These are phyloP conservation scores for Xylaria scruposa DNA, from an alignment of 495 filamentous ascomycete species.

Conservation along the genomic window DNA sequence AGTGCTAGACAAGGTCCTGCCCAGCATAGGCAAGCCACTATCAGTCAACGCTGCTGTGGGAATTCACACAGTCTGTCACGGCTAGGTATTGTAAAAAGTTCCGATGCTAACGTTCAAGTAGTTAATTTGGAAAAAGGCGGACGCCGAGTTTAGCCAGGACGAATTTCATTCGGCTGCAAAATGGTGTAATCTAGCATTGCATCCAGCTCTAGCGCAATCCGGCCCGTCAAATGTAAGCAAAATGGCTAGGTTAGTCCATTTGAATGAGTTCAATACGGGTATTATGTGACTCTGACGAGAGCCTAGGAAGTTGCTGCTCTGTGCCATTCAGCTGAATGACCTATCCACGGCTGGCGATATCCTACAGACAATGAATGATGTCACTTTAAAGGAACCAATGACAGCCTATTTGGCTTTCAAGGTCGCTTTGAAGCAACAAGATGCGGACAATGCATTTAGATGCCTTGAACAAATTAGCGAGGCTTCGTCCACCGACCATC, in stretches of 20 bases:
- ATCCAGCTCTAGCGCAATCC: slow-evolving; percentile 67
- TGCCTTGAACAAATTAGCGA: slow-evolving; percentile 37
- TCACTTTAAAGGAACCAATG: slow-evolving; percentile 62
- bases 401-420: slow-evolving; percentile 80
- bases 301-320: slow-evolving; percentile 72
- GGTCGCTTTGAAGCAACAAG: slow-evolving; percentile 65
- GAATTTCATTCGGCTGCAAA: slow-evolving; percentile 61
- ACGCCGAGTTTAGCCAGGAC: slow-evolving; percentile 59
- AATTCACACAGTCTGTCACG: slow-evolving; percentile 66
- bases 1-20: slow-evolving; percentile 34
- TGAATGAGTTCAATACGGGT: slow-evolving; percentile 11
- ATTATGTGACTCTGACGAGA: background rate
- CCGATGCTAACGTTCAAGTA: slow-evolving; percentile 43
- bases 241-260: slow-evolving; percentile 64
- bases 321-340: slow-evolving; percentile 64
- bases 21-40: slow-evolving; percentile 43
- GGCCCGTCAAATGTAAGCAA: slow-evolving; percentile 69
- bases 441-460: slow-evolving; percentile 60
- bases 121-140: slow-evolving; percentile 80
- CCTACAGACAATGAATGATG: slow-evolving; percentile 66
- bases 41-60: slow-evolving; percentile 68
- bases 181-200: slow-evolving; percentile 78
- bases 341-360: slow-evolving; percentile 57
- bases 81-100: background rate
- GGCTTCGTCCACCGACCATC: slow-evolving; percentile 51